Evolutionary conservation across 495 filamentous ascomycete genomes (phyloP).

Genomic region (Trichoderma reesei): DNA sequence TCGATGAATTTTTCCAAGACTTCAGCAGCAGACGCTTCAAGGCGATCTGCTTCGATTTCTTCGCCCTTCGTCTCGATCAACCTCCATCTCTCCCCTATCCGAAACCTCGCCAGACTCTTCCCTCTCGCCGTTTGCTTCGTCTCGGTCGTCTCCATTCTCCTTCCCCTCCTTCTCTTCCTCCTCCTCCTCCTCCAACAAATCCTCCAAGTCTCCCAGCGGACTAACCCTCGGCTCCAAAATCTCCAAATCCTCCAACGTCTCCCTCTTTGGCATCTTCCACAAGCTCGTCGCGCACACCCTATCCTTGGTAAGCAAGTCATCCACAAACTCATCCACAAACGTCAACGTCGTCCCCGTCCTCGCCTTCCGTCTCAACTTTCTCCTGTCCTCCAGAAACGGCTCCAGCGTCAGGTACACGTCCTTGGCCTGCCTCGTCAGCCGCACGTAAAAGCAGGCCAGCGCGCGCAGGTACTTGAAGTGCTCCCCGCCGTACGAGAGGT

Average conservation of each 20-base stretch:
- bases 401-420: conserved; percentile 75
- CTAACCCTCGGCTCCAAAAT: conserved; percentile 77
- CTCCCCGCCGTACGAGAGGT: conserved; percentile 60
- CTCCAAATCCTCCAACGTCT: conserved; percentile 82
- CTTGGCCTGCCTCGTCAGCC: conserved; percentile 76
- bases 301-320: conserved; percentile 82
- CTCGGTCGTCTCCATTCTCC: conserved; percentile 11
- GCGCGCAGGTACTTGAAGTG: conserved; percentile 86
- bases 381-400: conserved; percentile 68
- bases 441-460: conserved; percentile 81
- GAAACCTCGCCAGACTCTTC: conserved; percentile 18
- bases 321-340: conserved; percentile 87
- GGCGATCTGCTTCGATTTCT: conserved; percentile 10
- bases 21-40: neutral
- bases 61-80: conserved; percentile 17
- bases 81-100: conserved; percentile 25
- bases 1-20: neutral
- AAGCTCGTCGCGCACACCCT: conserved; percentile 84
- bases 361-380: conserved; percentile 70
- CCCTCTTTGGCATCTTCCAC: conserved; percentile 79
- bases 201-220: conserved; percentile 78
- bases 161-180: conserved; percentile 16
- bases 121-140: conserved; percentile 26
- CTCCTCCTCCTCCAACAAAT: conserved; percentile 58
- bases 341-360: conserved; percentile 64